Evolutionary conservation across 495 filamentous ascomycete genomes (phyloP), one percentile per base, ranked within the genome.

Genomic region (Bacidia gigantensis): DNA sequence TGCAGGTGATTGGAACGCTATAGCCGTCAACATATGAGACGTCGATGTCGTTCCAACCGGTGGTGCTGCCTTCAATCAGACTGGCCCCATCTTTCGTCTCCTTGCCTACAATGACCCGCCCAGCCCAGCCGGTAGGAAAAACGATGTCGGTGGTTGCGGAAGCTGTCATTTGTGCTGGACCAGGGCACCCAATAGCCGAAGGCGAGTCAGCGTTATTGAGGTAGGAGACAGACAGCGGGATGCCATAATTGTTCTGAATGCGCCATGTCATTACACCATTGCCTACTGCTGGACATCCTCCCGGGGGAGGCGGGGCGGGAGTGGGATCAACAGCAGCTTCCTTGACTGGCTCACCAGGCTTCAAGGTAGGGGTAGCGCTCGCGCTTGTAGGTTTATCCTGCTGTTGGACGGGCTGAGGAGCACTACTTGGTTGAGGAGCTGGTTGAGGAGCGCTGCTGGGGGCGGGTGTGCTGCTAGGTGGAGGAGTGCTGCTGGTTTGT

Each of bases 21-120:
- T 56, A 65, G 26, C 62, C 62, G 39, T 65, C 61, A 10, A 60
- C 58, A 21, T 60, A 60, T 41, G 51, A 55, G 21, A 60, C 53
- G 35, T 60, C 58, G 29, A 60, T 50, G 18, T 58, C 47, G 21
- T 51, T 52, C 29, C 40, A 26, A 10, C 49, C 52, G 7, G 46
- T 53, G 39, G 53, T 52, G 42, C 58, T 60, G 39, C 53, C 58
- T 53, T 60, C 58, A 40, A 60, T 60, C 50, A 55, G 55, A 49
- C 58, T 60, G 40, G 42, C 44, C 10, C 43, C 49, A 12, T 24
- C 17, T 29, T 58, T 47, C 14, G 40, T 42, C 41, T 45, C 51
- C 26, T 52, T 58, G 12, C 58, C 58, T 1, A 60, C 41, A 26
- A 26, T 22, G 45, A 60, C 54, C 1, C 55, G 47, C 5, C 58